A percentile compares a stretch with the other conserved stretches of the same genome.
Conservation (phyloP, 768 basidiomycete species). For the Cantharellus cinnabarinus region DNA sequence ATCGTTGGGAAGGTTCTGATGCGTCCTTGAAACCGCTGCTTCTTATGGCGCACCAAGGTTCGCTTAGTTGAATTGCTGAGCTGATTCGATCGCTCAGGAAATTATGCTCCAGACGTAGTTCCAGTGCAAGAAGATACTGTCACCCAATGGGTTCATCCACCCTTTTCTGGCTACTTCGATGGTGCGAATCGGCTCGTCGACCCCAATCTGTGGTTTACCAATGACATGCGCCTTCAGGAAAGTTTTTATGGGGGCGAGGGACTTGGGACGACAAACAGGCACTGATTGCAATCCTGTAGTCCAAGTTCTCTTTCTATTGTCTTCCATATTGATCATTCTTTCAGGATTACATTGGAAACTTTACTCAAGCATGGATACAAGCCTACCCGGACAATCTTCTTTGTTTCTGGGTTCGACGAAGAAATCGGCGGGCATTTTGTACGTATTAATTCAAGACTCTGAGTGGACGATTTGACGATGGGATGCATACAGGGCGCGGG, state of each 20-base stretch:
- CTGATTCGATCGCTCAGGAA: neutral
- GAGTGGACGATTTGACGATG: neutral
- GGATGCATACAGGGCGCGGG: constrained; percentile 22
- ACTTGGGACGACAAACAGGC: constrained; percentile 56
- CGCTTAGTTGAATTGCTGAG: neutral
- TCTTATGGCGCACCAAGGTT: constrained; percentile 48
- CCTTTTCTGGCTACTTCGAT: constrained; percentile 43
- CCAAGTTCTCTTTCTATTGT: too few species aligned
- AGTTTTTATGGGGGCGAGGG: constrained; percentile 59
- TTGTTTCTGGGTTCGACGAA: constrained; percentile 61
- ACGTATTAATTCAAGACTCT: constrained; percentile 9
- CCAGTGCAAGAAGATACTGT: constrained; percentile 38
- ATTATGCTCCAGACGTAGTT: constrained; percentile 34
- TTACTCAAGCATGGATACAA: constrained; percentile 40
- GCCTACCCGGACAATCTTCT: constrained; percentile 40
- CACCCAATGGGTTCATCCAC: constrained; percentile 37
- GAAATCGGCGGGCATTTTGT: constrained; percentile 37
- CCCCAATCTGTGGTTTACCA: neutral
- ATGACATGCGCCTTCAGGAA: constrained; percentile 16
- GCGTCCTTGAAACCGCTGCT: constrained; percentile 44
- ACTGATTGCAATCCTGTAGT: constrained; percentile 45
- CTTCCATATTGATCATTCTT: neutral
- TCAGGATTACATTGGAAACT: constrained; percentile 37
- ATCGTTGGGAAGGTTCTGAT: constrained; percentile 50
- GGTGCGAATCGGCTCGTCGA: constrained; percentile 16